Evolutionary conservation across 139 green algal species (phyloP).

Genomic region (Tetraselmis chui): DNA sequence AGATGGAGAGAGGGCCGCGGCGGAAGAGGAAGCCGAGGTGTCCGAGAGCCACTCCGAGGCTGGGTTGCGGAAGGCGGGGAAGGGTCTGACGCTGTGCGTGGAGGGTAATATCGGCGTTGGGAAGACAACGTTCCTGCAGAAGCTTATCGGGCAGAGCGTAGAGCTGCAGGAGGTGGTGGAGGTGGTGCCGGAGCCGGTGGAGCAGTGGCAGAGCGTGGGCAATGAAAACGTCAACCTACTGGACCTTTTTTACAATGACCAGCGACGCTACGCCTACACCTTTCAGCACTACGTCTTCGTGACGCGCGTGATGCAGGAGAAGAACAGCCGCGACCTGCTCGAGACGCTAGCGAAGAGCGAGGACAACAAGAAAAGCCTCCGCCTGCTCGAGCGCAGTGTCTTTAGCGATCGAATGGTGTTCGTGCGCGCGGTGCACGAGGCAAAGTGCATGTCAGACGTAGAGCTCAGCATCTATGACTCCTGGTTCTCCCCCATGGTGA

Average conservation of each 20-base stretch:
- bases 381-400: slow-evolving; percentile 89
- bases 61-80: neutral
- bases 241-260: slow-evolving; percentile 85
- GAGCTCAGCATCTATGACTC: slow-evolving; percentile 85
- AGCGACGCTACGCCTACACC: slow-evolving; percentile 82
- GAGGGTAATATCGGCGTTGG: slow-evolving; percentile 96
- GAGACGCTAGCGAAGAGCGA: slow-evolving; percentile 36
- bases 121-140: slow-evolving; percentile 89
- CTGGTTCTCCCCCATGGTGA: slow-evolving; percentile 61
- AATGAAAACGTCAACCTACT: slow-evolving; percentile 72
- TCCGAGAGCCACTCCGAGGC: no score
- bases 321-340: slow-evolving; percentile 4
- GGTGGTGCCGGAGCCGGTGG: slow-evolving; percentile 85
- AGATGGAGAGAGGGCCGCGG: neutral
- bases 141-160: slow-evolving; percentile 24
- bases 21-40: neutral
- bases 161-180: slow-evolving; percentile 47
- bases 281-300: slow-evolving; percentile 99
- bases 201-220: slow-evolving; percentile 81
- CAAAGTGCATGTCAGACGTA: slow-evolving; percentile 72
- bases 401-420: slow-evolving; percentile 98
- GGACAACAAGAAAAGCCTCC: slow-evolving; percentile 31
- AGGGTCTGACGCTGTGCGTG: slow-evolving; percentile 78
- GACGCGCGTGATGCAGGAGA: slow-evolving; percentile 60
- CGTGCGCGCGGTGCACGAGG: slow-evolving; percentile 80